These are phyloP conservation scores for Sclerotinia spermophila DNA, from an alignment of 2,329 filamentous ascomycete species.

Conservation along the genomic window DNA sequence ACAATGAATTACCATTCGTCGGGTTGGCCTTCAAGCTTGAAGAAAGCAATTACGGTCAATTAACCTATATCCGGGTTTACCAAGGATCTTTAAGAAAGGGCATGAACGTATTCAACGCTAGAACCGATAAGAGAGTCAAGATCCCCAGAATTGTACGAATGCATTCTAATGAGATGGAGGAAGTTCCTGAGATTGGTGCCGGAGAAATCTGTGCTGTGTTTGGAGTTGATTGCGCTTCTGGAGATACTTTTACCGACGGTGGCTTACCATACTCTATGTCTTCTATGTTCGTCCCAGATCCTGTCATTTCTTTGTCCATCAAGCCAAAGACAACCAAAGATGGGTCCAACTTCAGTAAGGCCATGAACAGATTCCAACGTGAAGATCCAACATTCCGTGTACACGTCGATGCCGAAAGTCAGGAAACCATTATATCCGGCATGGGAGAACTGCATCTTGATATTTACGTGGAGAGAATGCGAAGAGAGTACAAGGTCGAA, in stretches of 20 bases:
- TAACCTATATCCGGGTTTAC: slow-evolving; percentile 98
- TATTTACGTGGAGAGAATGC: slow-evolving; percentile 96
- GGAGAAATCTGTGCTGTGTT: slow-evolving; percentile 99
- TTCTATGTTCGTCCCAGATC: slow-evolving; percentile 96
- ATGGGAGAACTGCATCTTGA: slow-evolving; percentile 98
- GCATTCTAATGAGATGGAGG: slow-evolving; percentile 99
- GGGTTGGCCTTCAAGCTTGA: slow-evolving; percentile 98
- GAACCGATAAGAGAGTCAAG: slow-evolving; percentile 92
- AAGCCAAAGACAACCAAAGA: slow-evolving; percentile 93
- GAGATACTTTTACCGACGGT: slow-evolving; percentile 97
- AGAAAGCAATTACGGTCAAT: slow-evolving; percentile 96
- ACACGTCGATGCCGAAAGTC: slow-evolving; percentile 83
- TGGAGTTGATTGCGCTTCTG: slow-evolving; percentile 94
- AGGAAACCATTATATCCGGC: slow-evolving; percentile 96
- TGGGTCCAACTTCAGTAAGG: slow-evolving; percentile 92
- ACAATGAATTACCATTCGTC: slow-evolving; percentile 90
- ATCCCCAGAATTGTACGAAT: slow-evolving; percentile 97
- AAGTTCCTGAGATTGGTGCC: slow-evolving; percentile 85
- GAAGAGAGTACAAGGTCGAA: slow-evolving; percentile 93
- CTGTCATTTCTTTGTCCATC: slow-evolving; percentile 97
- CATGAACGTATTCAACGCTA: slow-evolving; percentile 86
- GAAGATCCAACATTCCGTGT: slow-evolving; percentile 98
- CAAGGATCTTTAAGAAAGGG: slow-evolving; percentile 89
- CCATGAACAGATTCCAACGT: slow-evolving; percentile 97
- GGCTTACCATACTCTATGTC: slow-evolving; percentile 91